These are phyloP conservation scores for Aspergillus hortae DNA, from an alignment of 2,329 filamentous ascomycete species.

Conservation along the genomic window DNA sequence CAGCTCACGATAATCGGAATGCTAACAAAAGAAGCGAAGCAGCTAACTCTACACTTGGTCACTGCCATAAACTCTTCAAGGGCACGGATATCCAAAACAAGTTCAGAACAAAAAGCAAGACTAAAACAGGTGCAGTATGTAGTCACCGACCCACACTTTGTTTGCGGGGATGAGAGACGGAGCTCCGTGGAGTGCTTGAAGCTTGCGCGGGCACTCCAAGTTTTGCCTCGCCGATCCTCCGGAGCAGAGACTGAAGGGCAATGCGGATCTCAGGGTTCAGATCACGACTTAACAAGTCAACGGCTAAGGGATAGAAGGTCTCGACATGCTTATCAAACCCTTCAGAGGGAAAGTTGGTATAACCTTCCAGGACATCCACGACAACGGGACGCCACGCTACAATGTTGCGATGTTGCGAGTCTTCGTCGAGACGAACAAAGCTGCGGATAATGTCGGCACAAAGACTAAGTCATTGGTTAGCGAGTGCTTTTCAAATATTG, in stretches of 20 bases:
- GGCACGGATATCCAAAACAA: constrained; percentile 31
- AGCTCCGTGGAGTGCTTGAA: constrained; percentile 34
- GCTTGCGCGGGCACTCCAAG: constrained; percentile 44
- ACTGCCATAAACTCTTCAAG: constrained; percentile 16
- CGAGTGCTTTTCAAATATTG: not conserved
- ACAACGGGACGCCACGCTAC: constrained; percentile 96
- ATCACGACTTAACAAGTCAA: constrained; percentile 80
- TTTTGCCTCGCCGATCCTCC: constrained; percentile 75
- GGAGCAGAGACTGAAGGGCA: constrained; percentile 72
- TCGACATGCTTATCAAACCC: constrained; percentile 77
- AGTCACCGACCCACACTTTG: constrained; percentile 25
- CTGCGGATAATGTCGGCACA: constrained; percentile 90
- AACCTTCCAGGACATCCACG: constrained; percentile 93
- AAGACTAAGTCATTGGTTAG: constrained; percentile 46
- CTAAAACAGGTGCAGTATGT: constrained; percentile 3
- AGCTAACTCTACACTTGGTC: constrained; percentile 21
- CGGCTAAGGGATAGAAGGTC: constrained; percentile 79
- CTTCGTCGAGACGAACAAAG: constrained; percentile 85
- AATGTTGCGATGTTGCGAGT: constrained; percentile 95
- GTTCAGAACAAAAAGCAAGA: constrained; percentile 6
- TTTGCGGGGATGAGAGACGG: constrained; percentile 30
- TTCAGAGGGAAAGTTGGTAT: constrained; percentile 73
- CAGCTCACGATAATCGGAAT: constrained; percentile 1
- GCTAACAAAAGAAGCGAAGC: constrained; percentile 4
- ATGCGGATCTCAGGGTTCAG: constrained; percentile 73